Evolutionary conservation across 176 grass and related monocot genomes (phyloP), one percentile per base, ranked within the genome.

Genomic region (Eleusine indica): DNA sequence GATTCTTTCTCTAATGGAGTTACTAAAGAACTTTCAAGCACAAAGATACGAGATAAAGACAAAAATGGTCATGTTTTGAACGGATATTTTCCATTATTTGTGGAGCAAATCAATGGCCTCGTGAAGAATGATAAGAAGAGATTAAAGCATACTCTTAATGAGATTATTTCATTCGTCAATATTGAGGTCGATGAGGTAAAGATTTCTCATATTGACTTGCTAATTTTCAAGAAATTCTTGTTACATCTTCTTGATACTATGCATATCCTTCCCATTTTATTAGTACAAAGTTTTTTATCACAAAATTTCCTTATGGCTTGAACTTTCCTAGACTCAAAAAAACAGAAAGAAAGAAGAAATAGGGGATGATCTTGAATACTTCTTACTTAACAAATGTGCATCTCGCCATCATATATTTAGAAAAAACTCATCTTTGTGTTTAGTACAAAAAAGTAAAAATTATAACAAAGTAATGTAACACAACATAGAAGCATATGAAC

Each of bases 111-210:
- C 35, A 51, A 21, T 74, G 73, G 52, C 30, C 79, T 87, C 15
- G 41, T 65, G 1, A 39, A 77, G 44, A 70, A 47, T 37, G n/a
- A 82, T 39, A 82, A 43, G 41, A 66, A 87, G 41, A 76, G 21
- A 71, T 71, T 87, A 63, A 82, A 87, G n/a, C 10, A 30, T 60
- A 66, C 18, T 41, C 42, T 87, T 76, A 73, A 77, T 42, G 79
- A 76, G 21, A 37, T 53, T 77, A 66, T 52, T 82, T 64, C 65
- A 49, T 41, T 32, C 29, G 42, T 82, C 15, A 63, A 21, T 6
- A 43, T 62, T 16, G 65, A 82, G 14, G 64, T 71, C 11, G 79
- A 87, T 41, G 32, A 87, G 86, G 79, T 87, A 87, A 57, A 62
- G 15, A 32, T 28, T 49, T 35, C 17, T 56, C 28, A 17, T n/a